Evolutionary conservation across 148 eudicot genomes (phyloP).

Genomic region (Camellia sinensis): DNA sequence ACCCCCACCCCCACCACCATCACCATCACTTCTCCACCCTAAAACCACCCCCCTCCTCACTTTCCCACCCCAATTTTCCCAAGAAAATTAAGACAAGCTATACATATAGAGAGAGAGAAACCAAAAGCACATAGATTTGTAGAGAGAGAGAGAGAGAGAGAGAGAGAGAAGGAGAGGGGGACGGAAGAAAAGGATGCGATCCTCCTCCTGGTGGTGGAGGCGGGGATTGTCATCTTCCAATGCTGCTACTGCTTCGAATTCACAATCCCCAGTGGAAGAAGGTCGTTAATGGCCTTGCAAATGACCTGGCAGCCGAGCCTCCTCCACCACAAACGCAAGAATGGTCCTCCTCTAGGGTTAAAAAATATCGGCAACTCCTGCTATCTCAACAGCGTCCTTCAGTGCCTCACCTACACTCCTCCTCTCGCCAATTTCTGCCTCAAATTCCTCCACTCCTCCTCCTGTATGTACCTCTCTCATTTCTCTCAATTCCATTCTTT

Average conservation of each 20-base stretch:
- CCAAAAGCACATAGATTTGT: no score
- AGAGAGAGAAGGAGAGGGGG: slow-evolving; percentile 1
- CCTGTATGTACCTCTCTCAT: slow-evolving; percentile 42
- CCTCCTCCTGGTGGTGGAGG: slow-evolving; percentile 14
- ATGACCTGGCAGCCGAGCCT: slow-evolving; percentile 76
- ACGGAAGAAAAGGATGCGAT: slow-evolving; percentile 34
- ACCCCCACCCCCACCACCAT: no score
- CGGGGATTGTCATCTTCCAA: slow-evolving; percentile 14
- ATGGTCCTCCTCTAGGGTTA: slow-evolving; percentile 76
- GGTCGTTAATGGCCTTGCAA: slow-evolving; percentile 62
- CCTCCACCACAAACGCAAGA: slow-evolving; percentile 43
- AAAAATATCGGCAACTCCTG: slow-evolving; percentile 84
- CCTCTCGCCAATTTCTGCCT: slow-evolving; percentile 97
- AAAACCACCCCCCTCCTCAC: no score
- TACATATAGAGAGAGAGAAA: not conserved
- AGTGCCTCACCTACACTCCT: slow-evolving; percentile 97
- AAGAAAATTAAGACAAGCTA: not conserved
- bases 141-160: slow-evolving; percentile 8
- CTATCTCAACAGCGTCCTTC: slow-evolving; percentile 90
- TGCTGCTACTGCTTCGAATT: slow-evolving; percentile 22
- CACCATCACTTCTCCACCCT: no score
- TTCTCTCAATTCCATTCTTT: no score
- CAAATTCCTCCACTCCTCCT: slow-evolving; percentile 50
- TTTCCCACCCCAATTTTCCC: no score
- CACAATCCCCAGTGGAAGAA: not conserved